Percentiles rank a stretch among this genome's conserved stretches.
Conservation (phyloP, 208 protist species). For the Acanthamoeba lenticulata region DNA sequence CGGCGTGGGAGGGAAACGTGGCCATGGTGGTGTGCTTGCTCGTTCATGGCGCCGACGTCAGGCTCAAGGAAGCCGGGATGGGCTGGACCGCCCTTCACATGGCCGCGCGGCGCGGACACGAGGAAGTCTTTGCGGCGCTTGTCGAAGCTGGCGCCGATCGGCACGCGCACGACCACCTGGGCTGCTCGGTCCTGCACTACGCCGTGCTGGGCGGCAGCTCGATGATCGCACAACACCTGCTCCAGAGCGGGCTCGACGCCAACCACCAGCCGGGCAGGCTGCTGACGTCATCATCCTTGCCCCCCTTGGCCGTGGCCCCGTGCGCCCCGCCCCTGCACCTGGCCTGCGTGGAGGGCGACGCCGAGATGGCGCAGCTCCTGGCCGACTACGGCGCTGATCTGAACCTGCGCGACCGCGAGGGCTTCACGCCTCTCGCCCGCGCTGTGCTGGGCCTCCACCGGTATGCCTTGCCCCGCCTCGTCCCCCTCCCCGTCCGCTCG, state of each 20-base stretch:
- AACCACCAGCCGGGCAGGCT: neutral
- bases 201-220: neutral
- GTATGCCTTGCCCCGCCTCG: neutral
- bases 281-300: neutral
- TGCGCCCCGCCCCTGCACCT: neutral
- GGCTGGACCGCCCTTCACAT: neutral
- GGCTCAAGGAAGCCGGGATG: neutral
- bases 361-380: neutral
- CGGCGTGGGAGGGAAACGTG: slow-evolving; percentile 14
- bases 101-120: neutral
- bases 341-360: neutral
- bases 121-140: neutral
- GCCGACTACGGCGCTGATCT: neutral
- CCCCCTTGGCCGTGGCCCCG: neutral
- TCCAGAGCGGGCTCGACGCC: neutral
- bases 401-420: neutral
- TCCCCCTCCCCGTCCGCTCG: too few relatives aligned
- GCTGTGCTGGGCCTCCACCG: neutral
- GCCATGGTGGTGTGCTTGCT: neutral
- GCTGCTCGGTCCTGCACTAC: neutral
- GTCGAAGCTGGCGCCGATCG: neutral
- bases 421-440: neutral
- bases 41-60: neutral
- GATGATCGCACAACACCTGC: neutral
- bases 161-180: neutral